A percentile compares a stretch with the other conserved stretches of the same genome.
These are phyloP conservation scores for Coniochaeta prunicola DNA, from an alignment of 2,329 filamentous ascomycete genomes.

Conservation along the genomic window DNA sequence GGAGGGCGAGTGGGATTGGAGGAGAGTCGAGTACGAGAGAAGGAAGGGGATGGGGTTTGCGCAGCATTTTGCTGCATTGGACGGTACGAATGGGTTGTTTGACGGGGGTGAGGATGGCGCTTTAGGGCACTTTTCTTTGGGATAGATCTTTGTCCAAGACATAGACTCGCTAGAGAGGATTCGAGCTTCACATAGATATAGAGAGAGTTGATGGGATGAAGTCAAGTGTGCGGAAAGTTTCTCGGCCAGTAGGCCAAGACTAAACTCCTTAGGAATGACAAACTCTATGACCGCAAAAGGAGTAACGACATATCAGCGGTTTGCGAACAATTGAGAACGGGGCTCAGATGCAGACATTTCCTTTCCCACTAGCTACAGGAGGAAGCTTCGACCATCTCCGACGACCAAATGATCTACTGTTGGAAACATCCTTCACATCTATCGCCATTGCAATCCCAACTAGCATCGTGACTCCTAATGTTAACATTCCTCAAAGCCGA, in stretches of 20 bases:
- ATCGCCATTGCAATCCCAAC: not conserved
- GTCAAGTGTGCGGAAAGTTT: not conserved
- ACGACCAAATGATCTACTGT: not conserved
- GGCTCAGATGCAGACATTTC: not conserved
- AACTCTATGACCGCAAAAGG: too few relatives aligned
- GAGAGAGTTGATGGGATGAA: not conserved
- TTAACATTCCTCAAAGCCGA: not conserved
- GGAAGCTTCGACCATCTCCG: not conserved
- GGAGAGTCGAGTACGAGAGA: slow-evolving; percentile 45
- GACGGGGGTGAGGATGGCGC: slow-evolving; percentile 46
- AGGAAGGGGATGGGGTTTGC: slow-evolving; percentile 48
- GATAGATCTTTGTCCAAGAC: slow-evolving; percentile 14
- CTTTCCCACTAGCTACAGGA: not conserved
- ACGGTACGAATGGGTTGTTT: slow-evolving; percentile 44
- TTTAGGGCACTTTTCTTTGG: slow-evolving; percentile 39
- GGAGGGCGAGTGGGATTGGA: slow-evolving; percentile 49
- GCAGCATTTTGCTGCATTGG: slow-evolving; percentile 48
- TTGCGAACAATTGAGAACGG: too few relatives aligned
- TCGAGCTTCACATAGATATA: not conserved
- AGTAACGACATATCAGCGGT: too few relatives aligned
- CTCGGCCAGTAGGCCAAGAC: too few relatives aligned
- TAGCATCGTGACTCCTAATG: not conserved
- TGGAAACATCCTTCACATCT: not conserved
- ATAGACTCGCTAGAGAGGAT: not conserved
- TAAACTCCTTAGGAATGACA: too few relatives aligned